Evolutionary conservation across 768 basidiomycete genomes (phyloP), one percentile per base, ranked within the genome.

Genomic region (Kwoniella dendrophila): DNA sequence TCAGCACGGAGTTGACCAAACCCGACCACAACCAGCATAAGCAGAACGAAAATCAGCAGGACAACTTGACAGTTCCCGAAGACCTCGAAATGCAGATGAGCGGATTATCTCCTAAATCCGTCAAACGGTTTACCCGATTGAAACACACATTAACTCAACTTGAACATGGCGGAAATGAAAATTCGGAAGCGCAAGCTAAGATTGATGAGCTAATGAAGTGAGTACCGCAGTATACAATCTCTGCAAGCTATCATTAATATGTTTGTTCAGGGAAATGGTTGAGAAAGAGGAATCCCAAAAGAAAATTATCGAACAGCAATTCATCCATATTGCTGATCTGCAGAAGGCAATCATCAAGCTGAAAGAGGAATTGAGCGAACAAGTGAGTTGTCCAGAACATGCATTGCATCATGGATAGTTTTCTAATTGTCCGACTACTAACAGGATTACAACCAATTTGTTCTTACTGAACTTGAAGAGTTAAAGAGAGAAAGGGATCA

Each of bases 171-270:
- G 52, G 47, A 14, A 38, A 18, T 8, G 27, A 56, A 11, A 30
- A 29, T 58, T 75, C 34, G 59, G 90, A 89, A 72, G 86, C 88
- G 8, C 80, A 92, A 54, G 87, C 87, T 63, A 83, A 89, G 56
- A 81, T 96, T 36, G 93, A 95, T 70, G 91, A 94, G 70, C 84
- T 97, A 16, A 95, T 97, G 92, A 82, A 88, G 90, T 94, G 73
- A 71, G 90, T 81, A 12, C 44, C 56, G 67, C 59, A 14, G 30
- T 10, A 12, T 26, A 26, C 2, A 12, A 32, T 44, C 7, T 29
- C 12, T 33, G 38, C 7, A 53, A 45, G 32, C 57, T 49, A 69
- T 62, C 41, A 51, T 44, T 63, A n/a, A n/a, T n/a, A n/a, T n/a
- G 45, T 29, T 34, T 22, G 4, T 70, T 12, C 61, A 96, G 92